phyloP scores from a whole-genome alignment of 176 grass and related monocot species.

The Oryza meyeriana region DNA sequence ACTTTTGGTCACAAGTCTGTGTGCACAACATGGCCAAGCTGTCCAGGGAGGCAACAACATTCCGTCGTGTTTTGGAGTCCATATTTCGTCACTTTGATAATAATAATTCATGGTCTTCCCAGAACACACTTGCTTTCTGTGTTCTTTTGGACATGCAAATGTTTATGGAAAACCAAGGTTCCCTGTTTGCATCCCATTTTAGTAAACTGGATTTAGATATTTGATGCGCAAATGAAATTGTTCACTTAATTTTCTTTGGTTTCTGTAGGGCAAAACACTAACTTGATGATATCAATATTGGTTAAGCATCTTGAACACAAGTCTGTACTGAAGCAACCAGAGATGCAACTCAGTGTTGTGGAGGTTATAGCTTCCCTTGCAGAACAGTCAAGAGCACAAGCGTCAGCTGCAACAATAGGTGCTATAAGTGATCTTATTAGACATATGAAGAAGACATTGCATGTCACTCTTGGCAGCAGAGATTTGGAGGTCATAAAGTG shows the following conservation, averaged over 20 bases:
- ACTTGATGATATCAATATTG: conserved; percentile 74
- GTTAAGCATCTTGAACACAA: conserved; percentile 97
- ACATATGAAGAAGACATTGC: conserved; percentile 80
- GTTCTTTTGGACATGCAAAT: conserved; percentile 84
- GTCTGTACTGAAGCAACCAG: conserved; percentile 73
- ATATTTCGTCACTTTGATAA: conserved; percentile 76
- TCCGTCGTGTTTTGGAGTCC: conserved; percentile 85
- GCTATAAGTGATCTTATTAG: conserved; percentile 93
- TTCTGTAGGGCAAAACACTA: conserved; percentile 79
- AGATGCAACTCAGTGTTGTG: conserved; percentile 78
- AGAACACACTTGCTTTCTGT: conserved; percentile 56
- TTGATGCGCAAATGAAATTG: neutral
- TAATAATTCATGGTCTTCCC: conserved; percentile 58
- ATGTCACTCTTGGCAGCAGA: conserved; percentile 61
- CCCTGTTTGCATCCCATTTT: conserved; percentile 16
- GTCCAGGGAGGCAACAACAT: conserved; percentile 75
- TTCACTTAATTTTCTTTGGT: conserved; percentile 24
- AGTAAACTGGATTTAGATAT: neutral
- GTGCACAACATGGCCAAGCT: conserved; percentile 88
- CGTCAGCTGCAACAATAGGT: conserved; percentile 74
- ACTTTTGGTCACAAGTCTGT: conserved; percentile 85
- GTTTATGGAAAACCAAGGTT: conserved; percentile 75
- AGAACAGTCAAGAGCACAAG: conserved; percentile 65
- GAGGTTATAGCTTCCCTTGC: conserved; percentile 68
- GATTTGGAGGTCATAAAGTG: conserved; percentile 64